Evolutionary conservation across 805 yeast genomes (phyloP).

Genomic region (Saturnispora diversa): DNA sequence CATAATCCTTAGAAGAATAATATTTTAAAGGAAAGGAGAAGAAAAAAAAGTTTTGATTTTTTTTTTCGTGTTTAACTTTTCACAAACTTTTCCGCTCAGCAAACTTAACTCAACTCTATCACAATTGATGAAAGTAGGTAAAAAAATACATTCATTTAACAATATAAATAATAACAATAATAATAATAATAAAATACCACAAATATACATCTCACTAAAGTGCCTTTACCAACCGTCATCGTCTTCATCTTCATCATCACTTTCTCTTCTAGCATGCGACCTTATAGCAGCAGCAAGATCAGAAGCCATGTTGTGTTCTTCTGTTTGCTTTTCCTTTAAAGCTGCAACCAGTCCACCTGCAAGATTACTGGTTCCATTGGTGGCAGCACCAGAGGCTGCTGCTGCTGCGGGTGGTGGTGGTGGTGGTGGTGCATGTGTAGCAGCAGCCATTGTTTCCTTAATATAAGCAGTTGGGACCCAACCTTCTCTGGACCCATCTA

Average conservation of each 20-base stretch:
- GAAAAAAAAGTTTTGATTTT: background rate
- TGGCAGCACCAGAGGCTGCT: constrained; percentile 28
- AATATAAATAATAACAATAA: background rate
- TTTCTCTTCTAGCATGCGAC: constrained; percentile 62
- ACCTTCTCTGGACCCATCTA: constrained; percentile 76
- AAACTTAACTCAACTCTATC: too few relatives aligned
- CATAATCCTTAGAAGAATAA: constrained; percentile 15
- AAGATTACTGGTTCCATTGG: constrained; percentile 15
- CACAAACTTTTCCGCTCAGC: too few relatives aligned
- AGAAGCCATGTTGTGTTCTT: constrained; percentile 61
- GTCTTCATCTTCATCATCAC: constrained; percentile 64
- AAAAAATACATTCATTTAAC: background rate
- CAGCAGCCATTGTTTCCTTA: constrained; percentile 37
- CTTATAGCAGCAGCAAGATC: constrained; percentile 84
- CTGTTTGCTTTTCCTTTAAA: constrained; percentile 51
- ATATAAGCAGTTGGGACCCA: constrained; percentile 98
- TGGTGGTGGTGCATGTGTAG: constrained; percentile 38
- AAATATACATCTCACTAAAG: too few relatives aligned
- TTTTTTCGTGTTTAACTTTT: too few relatives aligned
- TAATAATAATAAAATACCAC: background rate
- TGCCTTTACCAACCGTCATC: constrained; percentile 39
- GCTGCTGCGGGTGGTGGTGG: constrained; percentile 36
- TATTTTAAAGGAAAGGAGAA: background rate
- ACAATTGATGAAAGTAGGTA: too few relatives aligned
- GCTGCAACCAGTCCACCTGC: constrained; percentile 61